These are phyloP conservation scores for Saksenaea oblongispora DNA, from an alignment of 371 early-diverging fungal genomes.

Conservation along the genomic window DNA sequence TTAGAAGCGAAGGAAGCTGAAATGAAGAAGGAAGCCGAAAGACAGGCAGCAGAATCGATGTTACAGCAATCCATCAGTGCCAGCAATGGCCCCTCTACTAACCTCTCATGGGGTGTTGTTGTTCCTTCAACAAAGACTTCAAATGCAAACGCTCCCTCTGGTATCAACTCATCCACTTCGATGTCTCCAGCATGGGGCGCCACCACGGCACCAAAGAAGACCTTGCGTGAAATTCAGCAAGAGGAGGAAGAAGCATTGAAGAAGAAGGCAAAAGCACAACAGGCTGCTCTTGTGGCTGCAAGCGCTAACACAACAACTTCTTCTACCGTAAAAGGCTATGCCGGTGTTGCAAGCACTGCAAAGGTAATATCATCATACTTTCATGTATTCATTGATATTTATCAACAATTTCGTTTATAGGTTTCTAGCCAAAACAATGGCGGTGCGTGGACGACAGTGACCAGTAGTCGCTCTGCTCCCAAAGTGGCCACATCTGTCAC, in stretches of 20 bases:
- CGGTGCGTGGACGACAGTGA: conserved; percentile 51
- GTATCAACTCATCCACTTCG: conserved; percentile 16
- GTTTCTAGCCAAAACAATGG: conserved; percentile 6
- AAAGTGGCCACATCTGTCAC: conserved; percentile 25
- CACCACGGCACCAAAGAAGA: conserved; percentile 65
- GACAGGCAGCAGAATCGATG: conserved; percentile 24
- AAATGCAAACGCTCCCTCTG: conserved; percentile 9
- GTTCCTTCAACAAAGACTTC: conserved; percentile 15
- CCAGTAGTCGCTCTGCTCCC: conserved; percentile 31
- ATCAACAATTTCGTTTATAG: background rate
- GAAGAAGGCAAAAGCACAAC: conserved; percentile 44
- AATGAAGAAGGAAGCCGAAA: conserved; percentile 37
- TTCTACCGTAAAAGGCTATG: conserved; percentile 42
- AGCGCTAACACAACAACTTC: conserved; percentile 20
- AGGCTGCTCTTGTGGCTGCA: conserved; percentile 17
- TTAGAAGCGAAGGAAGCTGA: conserved; percentile 63
- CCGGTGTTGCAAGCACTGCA: conserved; percentile 43
- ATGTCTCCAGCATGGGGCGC: conserved; percentile 61
- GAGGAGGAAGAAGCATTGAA: conserved; percentile 70
- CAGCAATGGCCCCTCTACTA: conserved; percentile 18
- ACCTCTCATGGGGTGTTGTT: conserved; percentile 47
- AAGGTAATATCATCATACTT: conserved; percentile 21
- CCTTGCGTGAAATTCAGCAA: conserved; percentile 75
- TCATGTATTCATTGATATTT: background rate
- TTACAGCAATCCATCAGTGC: background rate